A percentile compares a stretch with the other conserved stretches of the same genome.
phyloP scores from a whole-genome alignment of 768 basidiomycete genomes.

The Psilocybe azurescens region DNA sequence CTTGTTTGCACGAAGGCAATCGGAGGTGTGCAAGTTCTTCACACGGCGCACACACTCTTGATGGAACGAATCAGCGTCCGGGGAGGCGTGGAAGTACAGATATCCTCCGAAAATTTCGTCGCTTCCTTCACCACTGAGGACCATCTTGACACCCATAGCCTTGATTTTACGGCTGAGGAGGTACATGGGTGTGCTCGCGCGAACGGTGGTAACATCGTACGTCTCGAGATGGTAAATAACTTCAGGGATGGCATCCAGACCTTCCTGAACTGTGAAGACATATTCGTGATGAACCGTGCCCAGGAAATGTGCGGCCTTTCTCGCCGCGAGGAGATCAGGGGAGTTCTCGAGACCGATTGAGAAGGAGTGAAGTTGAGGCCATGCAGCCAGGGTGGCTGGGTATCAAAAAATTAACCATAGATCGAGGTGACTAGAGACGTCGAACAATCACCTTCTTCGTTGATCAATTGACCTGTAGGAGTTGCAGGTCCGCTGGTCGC shows the following conservation, averaged over 20 bases:
- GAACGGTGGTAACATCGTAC: slow-evolving; percentile 97
- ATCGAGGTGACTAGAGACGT: slow-evolving; percentile 1
- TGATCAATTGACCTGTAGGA: slow-evolving; percentile 48
- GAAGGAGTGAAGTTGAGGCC: slow-evolving; percentile 98
- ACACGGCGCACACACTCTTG: slow-evolving; percentile 94
- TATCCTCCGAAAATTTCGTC: slow-evolving; percentile 99
- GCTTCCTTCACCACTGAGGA: slow-evolving; percentile 95
- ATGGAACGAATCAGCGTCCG: slow-evolving; percentile 87
- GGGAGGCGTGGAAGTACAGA: slow-evolving; percentile 99
- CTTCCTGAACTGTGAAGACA: slow-evolving; percentile 97
- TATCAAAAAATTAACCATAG: slow-evolving; percentile 4
- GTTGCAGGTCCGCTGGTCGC: slow-evolving; percentile 60
- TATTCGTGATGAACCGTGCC: slow-evolving; percentile 98
- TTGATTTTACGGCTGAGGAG: slow-evolving; percentile 98
- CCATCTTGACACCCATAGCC: slow-evolving; percentile 99
- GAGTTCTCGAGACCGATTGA: slow-evolving; percentile 95
- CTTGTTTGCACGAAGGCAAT: slow-evolving; percentile 99
- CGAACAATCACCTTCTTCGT: slow-evolving; percentile 56
- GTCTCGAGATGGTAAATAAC: slow-evolving; percentile 99
- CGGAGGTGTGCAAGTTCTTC: slow-evolving; percentile 96
- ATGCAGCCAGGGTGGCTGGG: slow-evolving; percentile 76
- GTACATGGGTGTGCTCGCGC: slow-evolving; percentile 99
- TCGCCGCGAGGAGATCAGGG: slow-evolving; percentile 92
- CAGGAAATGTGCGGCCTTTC: slow-evolving; percentile 90
- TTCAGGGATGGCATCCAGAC: slow-evolving; percentile 94